Conservation (phyloP, 345 rosid species). For the Durio zibethinus region DNA sequence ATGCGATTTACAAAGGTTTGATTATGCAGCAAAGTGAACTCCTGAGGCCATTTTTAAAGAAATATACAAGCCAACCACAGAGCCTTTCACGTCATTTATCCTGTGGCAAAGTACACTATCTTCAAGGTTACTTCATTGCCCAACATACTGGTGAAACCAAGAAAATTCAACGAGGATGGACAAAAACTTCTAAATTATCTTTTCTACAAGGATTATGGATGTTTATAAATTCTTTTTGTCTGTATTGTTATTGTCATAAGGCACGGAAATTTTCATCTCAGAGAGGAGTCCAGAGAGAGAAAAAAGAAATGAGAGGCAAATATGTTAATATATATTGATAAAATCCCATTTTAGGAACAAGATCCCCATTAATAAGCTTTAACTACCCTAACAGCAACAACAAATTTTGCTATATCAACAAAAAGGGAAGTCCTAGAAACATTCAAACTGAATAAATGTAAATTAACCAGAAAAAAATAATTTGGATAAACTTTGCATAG, state of each 20-base stretch:
- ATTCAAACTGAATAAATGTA: not conserved
- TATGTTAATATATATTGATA: not conserved
- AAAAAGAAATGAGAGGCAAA: not conserved
- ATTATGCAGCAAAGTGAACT: not conserved
- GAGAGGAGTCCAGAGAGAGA: not conserved
- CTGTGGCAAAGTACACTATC: not conserved
- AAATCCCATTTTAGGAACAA: not conserved
- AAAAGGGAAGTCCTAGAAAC: not conserved
- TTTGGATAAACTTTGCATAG: not conserved
- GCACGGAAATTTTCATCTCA: not conserved
- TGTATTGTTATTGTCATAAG: not conserved
- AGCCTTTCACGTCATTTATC: not conserved
- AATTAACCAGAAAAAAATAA: no score
- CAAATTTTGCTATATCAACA: not conserved
- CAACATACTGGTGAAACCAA: not conserved
- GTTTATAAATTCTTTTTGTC: no score
- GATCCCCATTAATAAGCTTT: not conserved
- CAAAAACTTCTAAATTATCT: not conserved
- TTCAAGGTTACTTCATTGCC: no score
- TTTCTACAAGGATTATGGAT: not conserved
- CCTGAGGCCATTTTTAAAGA: not conserved
- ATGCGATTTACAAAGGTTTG: not conserved
- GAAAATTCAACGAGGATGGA: not conserved
- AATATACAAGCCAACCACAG: not conserved
- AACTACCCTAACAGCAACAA: not conserved